Percentiles rank a stretch among this genome's conserved stretches.
These are phyloP conservation scores for Ogataea methylovora DNA, from an alignment of 805 yeast species.

Conservation along the genomic window DNA sequence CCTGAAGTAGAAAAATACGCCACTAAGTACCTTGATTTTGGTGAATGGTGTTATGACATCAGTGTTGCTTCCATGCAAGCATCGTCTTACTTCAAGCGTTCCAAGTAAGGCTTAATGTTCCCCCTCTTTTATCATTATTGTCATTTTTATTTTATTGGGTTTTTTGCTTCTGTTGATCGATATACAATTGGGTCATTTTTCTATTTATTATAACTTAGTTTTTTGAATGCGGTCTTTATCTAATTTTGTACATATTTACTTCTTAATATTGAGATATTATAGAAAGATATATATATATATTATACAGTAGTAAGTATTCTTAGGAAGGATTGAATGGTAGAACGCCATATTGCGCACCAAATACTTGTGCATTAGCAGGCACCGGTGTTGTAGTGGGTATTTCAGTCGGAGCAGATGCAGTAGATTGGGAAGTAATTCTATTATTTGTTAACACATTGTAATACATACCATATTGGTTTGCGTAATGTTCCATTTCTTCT, in stretches of 20 bases:
- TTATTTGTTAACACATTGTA: slow-evolving; percentile 22
- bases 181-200: too few relatives aligned
- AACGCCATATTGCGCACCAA: slow-evolving; percentile 14
- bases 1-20: slow-evolving; percentile 44
- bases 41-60: slow-evolving; percentile 78
- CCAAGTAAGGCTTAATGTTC: slow-evolving; percentile 26
- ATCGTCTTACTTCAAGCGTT: slow-evolving; percentile 67
- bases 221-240: too few relatives aligned
- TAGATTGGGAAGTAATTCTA: background rate
- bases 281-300: background rate
- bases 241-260: too few relatives aligned
- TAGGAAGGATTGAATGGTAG: slow-evolving; percentile 27
- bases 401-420: too few relatives aligned
- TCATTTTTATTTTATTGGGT: background rate
- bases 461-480: slow-evolving; percentile 26
- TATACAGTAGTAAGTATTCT: background rate
- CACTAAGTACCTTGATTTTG: slow-evolving; percentile 65
- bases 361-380: too few relatives aligned
- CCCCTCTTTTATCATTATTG: background rate
- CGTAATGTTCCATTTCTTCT: slow-evolving; percentile 23
- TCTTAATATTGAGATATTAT: too few relatives aligned
- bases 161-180: background rate
- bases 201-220: too few relatives aligned
- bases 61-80: slow-evolving; percentile 62
- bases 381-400: too few relatives aligned